These are phyloP conservation scores for Hypoxylon lienhwacheense DNA, from an alignment of 495 filamentous ascomycete genomes.

Conservation along the genomic window DNA sequence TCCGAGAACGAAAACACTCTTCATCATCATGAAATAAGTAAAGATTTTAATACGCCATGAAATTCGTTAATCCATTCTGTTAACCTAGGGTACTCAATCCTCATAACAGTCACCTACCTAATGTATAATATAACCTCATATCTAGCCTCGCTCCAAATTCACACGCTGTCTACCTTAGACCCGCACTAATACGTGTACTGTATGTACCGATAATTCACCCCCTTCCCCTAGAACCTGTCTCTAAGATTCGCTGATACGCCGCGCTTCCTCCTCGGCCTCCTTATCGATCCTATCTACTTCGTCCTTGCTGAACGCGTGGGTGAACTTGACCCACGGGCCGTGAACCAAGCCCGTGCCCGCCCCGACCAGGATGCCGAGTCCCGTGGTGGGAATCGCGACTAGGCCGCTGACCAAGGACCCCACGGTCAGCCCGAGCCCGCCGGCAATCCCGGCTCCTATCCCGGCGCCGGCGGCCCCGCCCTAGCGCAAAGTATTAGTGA, in stretches of 20 bases:
- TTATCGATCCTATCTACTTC: constrained; percentile 37
- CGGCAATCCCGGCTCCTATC: constrained; percentile 40
- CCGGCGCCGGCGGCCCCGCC: constrained; percentile 42
- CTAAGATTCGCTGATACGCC: constrained; percentile 17
- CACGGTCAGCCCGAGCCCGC: constrained; percentile 39
- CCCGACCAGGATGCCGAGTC: constrained; percentile 38
- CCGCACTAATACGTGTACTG: not conserved
- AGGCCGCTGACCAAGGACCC: constrained; percentile 41
- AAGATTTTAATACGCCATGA: no score
- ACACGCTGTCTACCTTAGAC: not conserved
- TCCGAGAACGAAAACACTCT: no score
- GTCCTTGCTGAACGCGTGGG: constrained; percentile 32
- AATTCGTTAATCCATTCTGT: no score
- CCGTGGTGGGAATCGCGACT: constrained; percentile 39
- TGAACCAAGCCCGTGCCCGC: constrained; percentile 42
- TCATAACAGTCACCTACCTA: not conserved
- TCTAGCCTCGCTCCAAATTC: not conserved
- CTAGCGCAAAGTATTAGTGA: no score
- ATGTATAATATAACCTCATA: not conserved
- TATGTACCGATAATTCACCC: not conserved
- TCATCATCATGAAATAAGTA: no score
- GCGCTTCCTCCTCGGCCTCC: constrained; percentile 36
- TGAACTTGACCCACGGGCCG: constrained; percentile 44
- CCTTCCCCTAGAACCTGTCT: no score
- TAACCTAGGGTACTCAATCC: not conserved